phyloP scores from a whole-genome alignment of 2,329 filamentous ascomycete species.

The Hypoxylon sp. region DNA sequence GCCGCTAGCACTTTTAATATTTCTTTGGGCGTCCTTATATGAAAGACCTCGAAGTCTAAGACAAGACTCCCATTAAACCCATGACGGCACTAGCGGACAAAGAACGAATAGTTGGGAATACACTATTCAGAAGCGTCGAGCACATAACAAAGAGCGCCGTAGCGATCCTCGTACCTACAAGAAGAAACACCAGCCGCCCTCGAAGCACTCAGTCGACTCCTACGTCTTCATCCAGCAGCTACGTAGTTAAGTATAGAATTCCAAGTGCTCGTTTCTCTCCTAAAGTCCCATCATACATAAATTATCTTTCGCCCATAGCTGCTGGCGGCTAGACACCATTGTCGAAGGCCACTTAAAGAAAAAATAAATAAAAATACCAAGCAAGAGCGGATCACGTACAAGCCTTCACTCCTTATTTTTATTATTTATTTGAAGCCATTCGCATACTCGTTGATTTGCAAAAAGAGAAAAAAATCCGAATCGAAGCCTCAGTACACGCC shows the following conservation, averaged over 20 bases:
- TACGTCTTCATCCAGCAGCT: conserved; percentile 45
- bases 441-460: conserved; percentile 7
- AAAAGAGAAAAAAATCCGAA: no score
- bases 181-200: conserved; percentile 47
- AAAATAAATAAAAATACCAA: conserved; percentile 28
- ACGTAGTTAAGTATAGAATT: conserved; percentile 48
- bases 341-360: conserved; percentile 47
- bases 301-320: conserved; percentile 48
- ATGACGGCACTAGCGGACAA: conserved; percentile 44
- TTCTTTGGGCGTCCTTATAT: conserved; percentile 38
- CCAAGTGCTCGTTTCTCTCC: conserved; percentile 51
- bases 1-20: conserved; percentile 27
- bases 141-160: conserved; percentile 48
- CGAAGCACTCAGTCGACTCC: conserved; percentile 41
- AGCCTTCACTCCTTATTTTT: conserved; percentile 40
- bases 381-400: conserved; percentile 24
- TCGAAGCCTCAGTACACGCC: not conserved
- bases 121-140: conserved; percentile 45
- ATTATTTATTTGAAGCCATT: conserved; percentile 15
- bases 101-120: conserved; percentile 41
- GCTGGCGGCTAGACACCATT: conserved; percentile 52
- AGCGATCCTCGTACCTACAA: conserved; percentile 50
- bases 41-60: conserved; percentile 48
- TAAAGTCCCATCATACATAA: conserved; percentile 42
- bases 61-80: conserved; percentile 46